A percentile compares a stretch with the other conserved stretches of the same genome.
Conservation (phyloP, 83 land plant species). For the Picea abies region DNA sequence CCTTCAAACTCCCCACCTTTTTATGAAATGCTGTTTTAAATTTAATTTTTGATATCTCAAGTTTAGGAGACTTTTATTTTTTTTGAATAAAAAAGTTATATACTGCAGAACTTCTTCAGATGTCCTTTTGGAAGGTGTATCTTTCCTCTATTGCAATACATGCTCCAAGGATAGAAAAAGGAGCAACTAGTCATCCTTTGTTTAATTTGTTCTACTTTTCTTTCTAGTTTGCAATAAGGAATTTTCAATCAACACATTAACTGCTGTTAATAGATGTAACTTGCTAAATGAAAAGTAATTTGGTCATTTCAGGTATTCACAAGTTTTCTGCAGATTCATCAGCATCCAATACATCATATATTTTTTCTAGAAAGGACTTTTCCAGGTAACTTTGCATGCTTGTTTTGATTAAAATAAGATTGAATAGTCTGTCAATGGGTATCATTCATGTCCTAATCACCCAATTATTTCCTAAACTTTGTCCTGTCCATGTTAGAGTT, state of each 20-base stretch:
- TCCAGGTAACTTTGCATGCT: slow-evolving; percentile 57
- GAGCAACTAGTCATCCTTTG: not conserved
- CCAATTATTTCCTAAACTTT: not conserved
- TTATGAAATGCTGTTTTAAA: not conserved
- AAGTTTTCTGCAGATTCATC: slow-evolving; percentile 51
- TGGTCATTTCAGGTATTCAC: slow-evolving; percentile 55
- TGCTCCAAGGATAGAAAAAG: not conserved
- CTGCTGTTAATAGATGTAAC: not conserved
- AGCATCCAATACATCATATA: slow-evolving; percentile 67
- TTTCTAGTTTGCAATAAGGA: not conserved
- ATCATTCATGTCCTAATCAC: too few relatives aligned
- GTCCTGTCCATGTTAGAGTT: not conserved
- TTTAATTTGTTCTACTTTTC: not conserved
- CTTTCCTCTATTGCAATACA: not conserved
- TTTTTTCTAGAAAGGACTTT: slow-evolving; percentile 81
- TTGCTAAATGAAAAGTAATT: not conserved
- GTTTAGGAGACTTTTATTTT: not conserved
- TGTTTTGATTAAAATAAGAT: not conserved
- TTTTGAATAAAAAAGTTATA: not conserved
- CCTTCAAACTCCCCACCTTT: not conserved
- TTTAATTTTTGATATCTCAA: not conserved
- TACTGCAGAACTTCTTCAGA: not conserved
- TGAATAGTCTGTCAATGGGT: not conserved
- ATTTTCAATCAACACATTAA: not conserved
- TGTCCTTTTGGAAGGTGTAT: not conserved